Evolutionary conservation across 1,284 basidiomycete genomes (phyloP).

Genomic region (Cryptococcus floricola): DNA sequence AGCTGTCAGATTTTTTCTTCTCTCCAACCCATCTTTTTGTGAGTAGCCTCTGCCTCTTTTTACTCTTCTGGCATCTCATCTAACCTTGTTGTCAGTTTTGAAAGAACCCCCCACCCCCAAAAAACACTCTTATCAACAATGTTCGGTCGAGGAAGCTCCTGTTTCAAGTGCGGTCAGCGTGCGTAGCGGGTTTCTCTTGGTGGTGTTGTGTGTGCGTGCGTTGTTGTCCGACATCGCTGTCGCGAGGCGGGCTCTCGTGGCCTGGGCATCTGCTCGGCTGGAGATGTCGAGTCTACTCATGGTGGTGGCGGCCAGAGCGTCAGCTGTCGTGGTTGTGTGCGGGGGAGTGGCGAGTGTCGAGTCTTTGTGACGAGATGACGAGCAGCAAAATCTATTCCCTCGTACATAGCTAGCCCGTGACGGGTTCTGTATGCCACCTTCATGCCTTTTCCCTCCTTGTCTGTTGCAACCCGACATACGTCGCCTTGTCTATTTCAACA

Average conservation of each 20-base stretch:
- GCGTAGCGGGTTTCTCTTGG: constrained; percentile 28
- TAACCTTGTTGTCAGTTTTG: neutral
- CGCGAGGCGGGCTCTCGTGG: neutral
- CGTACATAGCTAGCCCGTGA: constrained; percentile 14
- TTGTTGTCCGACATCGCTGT: constrained; percentile 1
- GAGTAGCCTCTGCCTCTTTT: neutral
- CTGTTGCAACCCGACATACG: neutral
- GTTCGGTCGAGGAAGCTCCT: constrained; percentile 44
- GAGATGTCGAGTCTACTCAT: neutral
- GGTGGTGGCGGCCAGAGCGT: constrained; percentile 2
- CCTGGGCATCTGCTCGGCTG: too few species aligned
- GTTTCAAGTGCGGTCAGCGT: constrained; percentile 50
- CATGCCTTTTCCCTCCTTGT: neutral
- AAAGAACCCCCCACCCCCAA: neutral
- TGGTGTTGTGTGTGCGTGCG: constrained; percentile 17
- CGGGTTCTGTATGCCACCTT: neutral
- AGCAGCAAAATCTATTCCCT: constrained; percentile 18
- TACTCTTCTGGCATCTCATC: neutral
- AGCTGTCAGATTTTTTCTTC: neutral
- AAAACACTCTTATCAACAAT: constrained; percentile 19
- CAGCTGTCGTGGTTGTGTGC: constrained; percentile 28
- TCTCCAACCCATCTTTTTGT: neutral
- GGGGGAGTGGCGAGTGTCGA: constrained; percentile 27
- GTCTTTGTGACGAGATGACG: constrained; percentile 6
- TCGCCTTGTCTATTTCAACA: neutral